These are phyloP conservation scores for Nidula niveotomentosa DNA, from an alignment of 1,284 basidiomycete species.

Conservation along the genomic window DNA sequence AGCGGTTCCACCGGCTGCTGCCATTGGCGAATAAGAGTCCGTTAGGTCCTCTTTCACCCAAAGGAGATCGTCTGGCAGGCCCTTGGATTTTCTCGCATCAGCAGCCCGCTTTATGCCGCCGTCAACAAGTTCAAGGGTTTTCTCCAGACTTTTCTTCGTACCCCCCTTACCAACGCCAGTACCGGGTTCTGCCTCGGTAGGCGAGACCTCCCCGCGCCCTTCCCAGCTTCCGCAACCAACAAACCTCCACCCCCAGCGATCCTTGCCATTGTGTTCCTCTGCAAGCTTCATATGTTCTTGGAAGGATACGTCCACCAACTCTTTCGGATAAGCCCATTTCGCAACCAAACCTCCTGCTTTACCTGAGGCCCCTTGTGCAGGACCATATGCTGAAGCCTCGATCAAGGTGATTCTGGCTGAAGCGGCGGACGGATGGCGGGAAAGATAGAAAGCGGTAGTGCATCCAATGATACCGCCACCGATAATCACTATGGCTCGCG, in stretches of 20 bases:
- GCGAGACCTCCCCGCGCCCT: conserved; percentile 43
- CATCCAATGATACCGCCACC: conserved; percentile 76
- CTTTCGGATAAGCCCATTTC: conserved; percentile 74
- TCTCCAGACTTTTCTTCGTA: conserved; percentile 49
- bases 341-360: conserved; percentile 95
- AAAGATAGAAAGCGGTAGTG: conserved; percentile 83
- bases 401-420: conserved; percentile 62
- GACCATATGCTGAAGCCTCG: conserved; percentile 72
- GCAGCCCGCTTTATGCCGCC: conserved; percentile 12
- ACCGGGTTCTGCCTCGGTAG: conserved; percentile 16
- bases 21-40: conserved; percentile 60
- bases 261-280: conserved; percentile 66
- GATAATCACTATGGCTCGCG: conserved; percentile 35
- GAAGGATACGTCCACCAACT: conserved; percentile 80
- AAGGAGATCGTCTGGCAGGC: conserved; percentile 57
- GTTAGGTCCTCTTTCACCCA: conserved; percentile 66
- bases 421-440: conserved; percentile 51
- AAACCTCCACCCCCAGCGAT: conserved; percentile 83
- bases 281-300: conserved; percentile 79
- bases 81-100: conserved; percentile 28
- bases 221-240: conserved; percentile 69
- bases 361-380: conserved; percentile 79
- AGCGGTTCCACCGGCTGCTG: conserved; percentile 60
- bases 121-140: conserved; percentile 47
- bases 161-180: conserved; percentile 27